Evolutionary conservation across 306 rosid genomes (phyloP), one percentile per base, ranked within the genome.

Genomic region (Gleditsia sinensis): DNA sequence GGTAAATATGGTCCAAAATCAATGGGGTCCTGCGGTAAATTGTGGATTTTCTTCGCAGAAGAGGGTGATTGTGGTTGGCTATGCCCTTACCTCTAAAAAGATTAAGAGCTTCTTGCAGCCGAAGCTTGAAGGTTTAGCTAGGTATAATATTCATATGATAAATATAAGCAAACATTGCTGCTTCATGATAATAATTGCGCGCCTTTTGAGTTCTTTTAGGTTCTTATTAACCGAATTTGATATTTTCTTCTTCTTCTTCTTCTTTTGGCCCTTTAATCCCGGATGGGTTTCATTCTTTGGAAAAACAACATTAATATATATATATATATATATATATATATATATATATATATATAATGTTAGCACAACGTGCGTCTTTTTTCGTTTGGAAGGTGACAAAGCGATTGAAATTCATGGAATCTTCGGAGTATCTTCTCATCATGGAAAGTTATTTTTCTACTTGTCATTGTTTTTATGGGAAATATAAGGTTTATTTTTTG

Each of bases 71-170:
- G 84, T 87, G 20, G 92, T 87, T 24, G 92, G 92, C 25, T 87
- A 87, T 46, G 92, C 92, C 64, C 92, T 87, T 50, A 87, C 92
- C 67, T 87, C 89, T 6, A 87, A 87, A 87, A 89, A 89, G 85
- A 85, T 84, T 33, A 88, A 92, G 93, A 92, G 97, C 78, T 92
- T 92, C 49, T 67, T 92, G 89, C 90, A 92, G 82, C 97, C 97
- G 1, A 89, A 89, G 84, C 91, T 92, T 61, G 90, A 89, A 88
- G 86, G 87, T 48, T 77, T 89, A 57, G 97, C 97, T 83, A 88
- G 97, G 97, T 89, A 87, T 76, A 14, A 21, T 16, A 17, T 43
- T 21, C 12, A 27, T 50, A 3, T 4, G 69, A 7, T 28, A 7
- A 72, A 71, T 21, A 13, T 25, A 27, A 55, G n/a, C 12, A 3